A percentile compares a stretch with the other conserved stretches of the same genome.
Conservation (phyloP, 106 monocot species). For the Apostasia shenzhenica region DNA sequence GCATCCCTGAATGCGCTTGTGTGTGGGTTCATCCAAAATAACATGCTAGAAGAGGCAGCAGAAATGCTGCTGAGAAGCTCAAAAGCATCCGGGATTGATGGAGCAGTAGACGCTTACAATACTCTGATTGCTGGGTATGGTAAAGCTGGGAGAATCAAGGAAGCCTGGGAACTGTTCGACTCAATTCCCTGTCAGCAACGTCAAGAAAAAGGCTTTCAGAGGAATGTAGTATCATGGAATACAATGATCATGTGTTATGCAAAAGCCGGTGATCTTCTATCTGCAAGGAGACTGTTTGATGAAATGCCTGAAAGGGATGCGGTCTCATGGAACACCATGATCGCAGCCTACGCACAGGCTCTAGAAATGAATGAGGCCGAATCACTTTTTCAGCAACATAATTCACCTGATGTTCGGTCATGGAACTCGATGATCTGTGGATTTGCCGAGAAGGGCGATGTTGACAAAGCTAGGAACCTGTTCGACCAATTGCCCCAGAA, state of each 20-base stretch:
- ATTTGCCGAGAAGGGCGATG: constrained; percentile 42
- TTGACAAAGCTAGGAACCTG: constrained; percentile 30
- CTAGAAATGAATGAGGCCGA: constrained; percentile 46
- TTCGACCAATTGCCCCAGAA: constrained; percentile 56
- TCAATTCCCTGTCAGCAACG: constrained; percentile 23
- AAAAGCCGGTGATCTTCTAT: constrained; percentile 40
- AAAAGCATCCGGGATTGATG: constrained; percentile 8
- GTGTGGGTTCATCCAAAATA: constrained; percentile 49
- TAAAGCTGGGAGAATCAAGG: constrained; percentile 30
- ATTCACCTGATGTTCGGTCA: constrained; percentile 40
- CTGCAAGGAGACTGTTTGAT: constrained; percentile 62
- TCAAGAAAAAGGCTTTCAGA: constrained; percentile 13
- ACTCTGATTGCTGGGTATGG: constrained; percentile 68
- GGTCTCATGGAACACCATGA: constrained; percentile 93
- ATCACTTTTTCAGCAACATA: constrained; percentile 41
- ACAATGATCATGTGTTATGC: constrained; percentile 90
- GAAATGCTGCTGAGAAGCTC: constrained; percentile 17
- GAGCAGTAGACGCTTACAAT: constrained; percentile 63
- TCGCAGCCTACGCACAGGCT: constrained; percentile 38
- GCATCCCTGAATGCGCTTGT: constrained; percentile 42
- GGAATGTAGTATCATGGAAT: constrained; percentile 76
- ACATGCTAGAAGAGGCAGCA: constrained; percentile 43
- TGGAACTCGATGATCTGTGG: constrained; percentile 76
- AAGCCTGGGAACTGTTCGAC: constrained; percentile 53
- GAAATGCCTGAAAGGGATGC: constrained; percentile 59